Percentiles rank a stretch among this genome's conserved stretches.
phyloP scores from a whole-genome alignment of 1,284 basidiomycete genomes.

The Earliella scabrosa region DNA sequence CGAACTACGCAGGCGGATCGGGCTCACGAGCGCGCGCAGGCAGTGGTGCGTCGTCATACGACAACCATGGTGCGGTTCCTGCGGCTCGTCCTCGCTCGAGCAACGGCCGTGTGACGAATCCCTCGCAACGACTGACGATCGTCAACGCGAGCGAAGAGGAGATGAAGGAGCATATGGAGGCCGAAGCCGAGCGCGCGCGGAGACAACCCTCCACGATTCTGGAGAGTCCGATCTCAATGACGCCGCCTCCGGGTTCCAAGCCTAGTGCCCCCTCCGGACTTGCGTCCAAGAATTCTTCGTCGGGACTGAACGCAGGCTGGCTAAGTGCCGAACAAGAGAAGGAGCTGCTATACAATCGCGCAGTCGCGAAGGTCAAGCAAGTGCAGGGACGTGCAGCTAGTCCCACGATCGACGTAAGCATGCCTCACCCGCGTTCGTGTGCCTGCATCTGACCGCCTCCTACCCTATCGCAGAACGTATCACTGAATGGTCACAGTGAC shows the following conservation, averaged over 20 bases:
- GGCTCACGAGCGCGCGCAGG: conserved; percentile 6
- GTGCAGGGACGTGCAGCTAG: conserved; percentile 46
- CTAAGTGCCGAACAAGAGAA: conserved; percentile 71
- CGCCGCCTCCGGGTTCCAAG: neutral
- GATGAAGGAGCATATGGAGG: conserved; percentile 27
- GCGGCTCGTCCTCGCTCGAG: conserved; percentile 27
- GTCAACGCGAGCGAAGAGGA: conserved; percentile 33
- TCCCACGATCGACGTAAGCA: conserved; percentile 16
- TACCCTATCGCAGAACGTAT: neutral
- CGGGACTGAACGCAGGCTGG: conserved; percentile 40
- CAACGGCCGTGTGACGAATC: conserved; percentile 18
- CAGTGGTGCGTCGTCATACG: conserved; percentile 15
- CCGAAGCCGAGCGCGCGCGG: conserved; percentile 25
- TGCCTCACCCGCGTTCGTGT: neutral
- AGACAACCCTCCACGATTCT: conserved; percentile 23
- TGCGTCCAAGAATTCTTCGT: neutral
- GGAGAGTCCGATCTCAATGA: conserved; percentile 14
- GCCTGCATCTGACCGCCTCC: neutral
- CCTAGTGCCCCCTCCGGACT: neutral
- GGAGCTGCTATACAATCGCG: conserved; percentile 64
- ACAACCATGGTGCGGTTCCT: conserved; percentile 8
- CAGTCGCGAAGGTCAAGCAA: conserved; percentile 62
- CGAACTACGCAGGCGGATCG: neutral
- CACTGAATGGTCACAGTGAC: conserved; percentile 4
- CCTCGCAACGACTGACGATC: conserved; percentile 29